Conservation (phyloP, 768 basidiomycete genomes). For the Krasilnikovozyma curviuscula region DNA sequence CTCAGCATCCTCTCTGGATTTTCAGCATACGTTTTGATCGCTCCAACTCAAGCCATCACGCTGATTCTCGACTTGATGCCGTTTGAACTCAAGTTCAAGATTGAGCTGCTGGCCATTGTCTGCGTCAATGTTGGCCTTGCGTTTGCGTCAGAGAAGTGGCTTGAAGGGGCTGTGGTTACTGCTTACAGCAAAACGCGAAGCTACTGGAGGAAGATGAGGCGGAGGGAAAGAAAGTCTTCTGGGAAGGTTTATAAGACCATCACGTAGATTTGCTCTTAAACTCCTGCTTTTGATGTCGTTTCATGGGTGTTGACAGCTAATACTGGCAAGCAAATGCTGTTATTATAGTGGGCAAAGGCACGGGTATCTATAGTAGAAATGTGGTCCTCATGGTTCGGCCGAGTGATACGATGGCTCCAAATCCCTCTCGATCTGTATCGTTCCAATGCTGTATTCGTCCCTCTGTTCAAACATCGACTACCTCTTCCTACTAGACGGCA, state of each 20-base stretch:
- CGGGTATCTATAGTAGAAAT: no score
- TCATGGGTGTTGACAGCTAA: no score
- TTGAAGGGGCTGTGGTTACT: slow-evolving; percentile 40
- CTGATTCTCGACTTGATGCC: slow-evolving; percentile 55
- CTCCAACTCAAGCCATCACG: slow-evolving; percentile 42
- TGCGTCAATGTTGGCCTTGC: slow-evolving; percentile 51
- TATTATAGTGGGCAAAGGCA: no score
- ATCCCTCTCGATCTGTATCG: no score
- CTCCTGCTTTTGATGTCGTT: no score
- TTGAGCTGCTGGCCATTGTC: slow-evolving; percentile 48
- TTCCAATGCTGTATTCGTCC: no score
- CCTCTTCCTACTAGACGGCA: no score
- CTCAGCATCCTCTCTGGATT: slow-evolving; percentile 48
- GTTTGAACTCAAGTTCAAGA: slow-evolving; percentile 47
- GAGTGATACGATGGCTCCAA: no score
- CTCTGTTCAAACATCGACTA: no score
- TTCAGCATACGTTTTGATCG: slow-evolving; percentile 56
- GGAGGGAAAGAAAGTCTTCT: slow-evolving; percentile 33
- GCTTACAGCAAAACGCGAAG: slow-evolving; percentile 36
- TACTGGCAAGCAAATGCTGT: no score
- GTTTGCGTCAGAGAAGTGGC: slow-evolving; percentile 46
- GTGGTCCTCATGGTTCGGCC: no score
- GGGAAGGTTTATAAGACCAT: slow-evolving; percentile 73
- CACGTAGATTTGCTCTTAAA: no score
- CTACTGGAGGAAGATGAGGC: slow-evolving; percentile 29